phyloP scores from a whole-genome alignment of 768 basidiomycete genomes.

The Kwoniella sp. region DNA sequence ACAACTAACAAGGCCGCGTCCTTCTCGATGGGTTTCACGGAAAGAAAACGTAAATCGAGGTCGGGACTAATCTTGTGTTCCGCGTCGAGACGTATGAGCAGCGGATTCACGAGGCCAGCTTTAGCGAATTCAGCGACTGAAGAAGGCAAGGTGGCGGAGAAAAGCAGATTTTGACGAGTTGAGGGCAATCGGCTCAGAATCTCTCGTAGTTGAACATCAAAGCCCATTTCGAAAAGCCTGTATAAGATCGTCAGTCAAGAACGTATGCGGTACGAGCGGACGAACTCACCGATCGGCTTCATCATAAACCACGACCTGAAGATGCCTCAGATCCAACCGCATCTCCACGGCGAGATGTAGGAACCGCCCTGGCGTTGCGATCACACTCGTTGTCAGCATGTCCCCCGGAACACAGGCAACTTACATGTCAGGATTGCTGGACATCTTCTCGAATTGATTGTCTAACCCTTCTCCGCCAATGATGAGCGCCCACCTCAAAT shows the following conservation, averaged over 20 bases:
- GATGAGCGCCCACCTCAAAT: slow-evolving; percentile 84
- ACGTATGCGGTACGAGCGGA: too few relatives aligned
- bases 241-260: slow-evolving; percentile 9
- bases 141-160: slow-evolving; percentile 94
- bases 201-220: slow-evolving; percentile 86
- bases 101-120: slow-evolving; percentile 84
- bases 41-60: slow-evolving; percentile 91
- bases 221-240: slow-evolving; percentile 92
- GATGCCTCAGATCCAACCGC: slow-evolving; percentile 82
- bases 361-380: slow-evolving; percentile 95
- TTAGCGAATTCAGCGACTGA: slow-evolving; percentile 98
- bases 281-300: slow-evolving; percentile 85
- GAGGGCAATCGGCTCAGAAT: slow-evolving; percentile 85
- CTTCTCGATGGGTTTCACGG: slow-evolving; percentile 88
- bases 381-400: slow-evolving; percentile 65
- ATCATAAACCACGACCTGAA: slow-evolving; percentile 92
- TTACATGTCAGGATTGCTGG: slow-evolving; percentile 91
- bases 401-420: slow-evolving; percentile 52
- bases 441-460: slow-evolving; percentile 94
- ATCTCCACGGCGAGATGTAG: slow-evolving; percentile 97
- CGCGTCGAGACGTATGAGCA: slow-evolving; percentile 91
- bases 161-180: slow-evolving; percentile 86
- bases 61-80: slow-evolving; percentile 95
- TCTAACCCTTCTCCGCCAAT: slow-evolving; percentile 96
- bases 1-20: slow-evolving; percentile 84